Conservation (phyloP, 805 yeast genomes). For the Starmerella davenportii region DNA sequence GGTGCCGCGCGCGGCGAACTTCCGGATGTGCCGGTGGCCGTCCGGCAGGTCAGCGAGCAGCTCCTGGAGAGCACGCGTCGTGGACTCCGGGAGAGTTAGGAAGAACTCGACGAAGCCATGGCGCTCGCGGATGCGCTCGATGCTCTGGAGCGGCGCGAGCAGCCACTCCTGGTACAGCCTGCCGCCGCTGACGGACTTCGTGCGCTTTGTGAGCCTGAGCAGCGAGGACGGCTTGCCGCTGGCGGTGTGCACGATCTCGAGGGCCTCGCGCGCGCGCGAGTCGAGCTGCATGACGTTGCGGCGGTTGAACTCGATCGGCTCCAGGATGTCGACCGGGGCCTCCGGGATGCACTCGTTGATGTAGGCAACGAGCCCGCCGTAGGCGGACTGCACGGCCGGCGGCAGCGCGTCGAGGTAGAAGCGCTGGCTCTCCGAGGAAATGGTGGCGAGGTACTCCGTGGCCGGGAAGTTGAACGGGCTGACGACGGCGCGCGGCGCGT, state of each 20-base stretch:
- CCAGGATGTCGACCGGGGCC: conserved; percentile 39
- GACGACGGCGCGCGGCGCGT: conserved; percentile 23
- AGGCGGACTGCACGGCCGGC: conserved; percentile 35
- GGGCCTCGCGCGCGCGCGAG: conserved; percentile 25
- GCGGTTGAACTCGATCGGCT: conserved; percentile 43
- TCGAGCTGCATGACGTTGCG: conserved; percentile 56
- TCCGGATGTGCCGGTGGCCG: conserved; percentile 23
- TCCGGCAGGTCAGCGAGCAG: conserved; percentile 40
- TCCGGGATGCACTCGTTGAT: conserved; percentile 58
- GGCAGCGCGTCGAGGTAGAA: conserved; percentile 12
- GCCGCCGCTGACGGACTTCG: conserved; percentile 68
- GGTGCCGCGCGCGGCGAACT: conserved; percentile 26
- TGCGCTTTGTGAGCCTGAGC: conserved; percentile 48
- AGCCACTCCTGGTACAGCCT: conserved; percentile 69
- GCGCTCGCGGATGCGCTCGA: conserved; percentile 37
- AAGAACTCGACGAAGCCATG: conserved; percentile 35
- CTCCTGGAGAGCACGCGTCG: conserved; percentile 38
- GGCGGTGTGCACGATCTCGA: conserved; percentile 38
- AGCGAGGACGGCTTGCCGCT: conserved; percentile 44
- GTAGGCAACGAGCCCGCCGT: conserved; percentile 48
- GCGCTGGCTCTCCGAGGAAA: not conserved
- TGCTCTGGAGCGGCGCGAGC: conserved; percentile 53
- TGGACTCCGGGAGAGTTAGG: conserved; percentile 25
- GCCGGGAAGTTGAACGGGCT: conserved; percentile 34
- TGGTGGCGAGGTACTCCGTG: conserved; percentile 2